These are phyloP conservation scores for Fusarium sp. DNA, from an alignment of 2,329 filamentous ascomycete genomes.

Conservation along the genomic window DNA sequence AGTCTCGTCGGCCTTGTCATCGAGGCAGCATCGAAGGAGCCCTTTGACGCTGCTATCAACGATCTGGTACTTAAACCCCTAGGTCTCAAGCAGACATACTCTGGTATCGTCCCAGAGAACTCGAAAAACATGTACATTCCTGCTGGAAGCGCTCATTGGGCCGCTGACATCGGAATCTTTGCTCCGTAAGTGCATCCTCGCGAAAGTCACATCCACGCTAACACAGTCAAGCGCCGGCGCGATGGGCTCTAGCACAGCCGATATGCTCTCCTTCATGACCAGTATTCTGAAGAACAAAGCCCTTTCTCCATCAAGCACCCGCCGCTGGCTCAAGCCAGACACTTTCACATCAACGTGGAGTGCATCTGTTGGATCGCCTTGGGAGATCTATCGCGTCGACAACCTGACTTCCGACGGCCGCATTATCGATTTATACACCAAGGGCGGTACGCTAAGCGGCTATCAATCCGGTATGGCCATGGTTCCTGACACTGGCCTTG, in stretches of 20 bases:
- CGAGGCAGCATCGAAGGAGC: neutral
- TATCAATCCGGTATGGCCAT: neutral
- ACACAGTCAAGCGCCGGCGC: neutral
- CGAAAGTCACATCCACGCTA: fast-evolving
- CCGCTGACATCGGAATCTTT: conserved; percentile 1
- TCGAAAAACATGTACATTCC: neutral
- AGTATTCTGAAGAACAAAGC: neutral
- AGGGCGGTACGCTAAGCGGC: neutral
- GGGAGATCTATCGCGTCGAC: conserved; percentile 14
- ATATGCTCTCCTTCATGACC: neutral
- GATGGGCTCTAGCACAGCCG: neutral
- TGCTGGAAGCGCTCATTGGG: neutral
- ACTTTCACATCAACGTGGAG: conserved; percentile 4
- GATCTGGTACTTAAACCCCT: neutral
- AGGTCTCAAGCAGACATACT: neutral
- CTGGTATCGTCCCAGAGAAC: neutral
- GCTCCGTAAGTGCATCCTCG: neutral
- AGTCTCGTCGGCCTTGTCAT: neutral
- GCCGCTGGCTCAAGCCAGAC: neutral
- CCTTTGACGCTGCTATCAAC: neutral
- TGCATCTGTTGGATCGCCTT: neutral
- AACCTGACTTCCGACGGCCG: neutral
- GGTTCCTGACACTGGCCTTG: neutral
- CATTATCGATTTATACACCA: neutral
- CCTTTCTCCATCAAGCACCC: neutral